These are phyloP conservation scores for Starmerella apis DNA, from an alignment of 805 yeast genomes.

Conservation along the genomic window DNA sequence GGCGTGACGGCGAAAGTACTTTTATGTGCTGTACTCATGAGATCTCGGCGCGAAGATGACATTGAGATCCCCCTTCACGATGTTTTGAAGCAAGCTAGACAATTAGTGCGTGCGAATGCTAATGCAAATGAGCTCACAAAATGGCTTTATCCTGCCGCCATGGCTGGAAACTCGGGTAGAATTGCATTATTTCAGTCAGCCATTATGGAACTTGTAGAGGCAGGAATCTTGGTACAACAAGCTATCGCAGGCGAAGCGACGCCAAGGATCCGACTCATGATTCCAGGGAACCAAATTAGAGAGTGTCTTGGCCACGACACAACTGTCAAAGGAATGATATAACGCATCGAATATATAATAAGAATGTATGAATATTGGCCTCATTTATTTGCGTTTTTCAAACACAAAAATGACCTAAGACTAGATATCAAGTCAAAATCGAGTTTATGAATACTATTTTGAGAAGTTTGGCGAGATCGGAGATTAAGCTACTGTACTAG, in stretches of 20 bases:
- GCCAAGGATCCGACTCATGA: slow-evolving; percentile 50
- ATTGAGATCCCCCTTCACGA: slow-evolving; percentile 69
- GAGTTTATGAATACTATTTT: neutral
- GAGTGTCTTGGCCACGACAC: slow-evolving; percentile 51
- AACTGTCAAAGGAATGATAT: slow-evolving; percentile 34
- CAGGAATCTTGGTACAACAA: slow-evolving; percentile 66
- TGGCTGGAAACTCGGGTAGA: slow-evolving; percentile 33
- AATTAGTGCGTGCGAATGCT: slow-evolving; percentile 38
- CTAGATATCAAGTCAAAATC: neutral
- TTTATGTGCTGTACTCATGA: slow-evolving; percentile 53
- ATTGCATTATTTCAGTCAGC: slow-evolving; percentile 51
- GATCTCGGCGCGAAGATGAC: slow-evolving; percentile 55
- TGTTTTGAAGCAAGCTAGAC: slow-evolving; percentile 63
- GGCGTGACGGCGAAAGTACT: slow-evolving; percentile 64
- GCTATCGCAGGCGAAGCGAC: slow-evolving; percentile 57
- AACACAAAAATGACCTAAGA: neutral
- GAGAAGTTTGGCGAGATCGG: no score
- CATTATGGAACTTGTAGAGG: slow-evolving; percentile 60
- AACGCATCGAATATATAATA: neutral
- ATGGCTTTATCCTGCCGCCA: slow-evolving; percentile 25
- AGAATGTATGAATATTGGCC: no score
- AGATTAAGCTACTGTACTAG: no score
- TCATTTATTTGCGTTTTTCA: no score
- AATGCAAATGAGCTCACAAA: slow-evolving; percentile 25
- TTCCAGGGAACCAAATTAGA: slow-evolving; percentile 60